phyloP scores from a whole-genome alignment of 164 flowering plant genomes.

The Magnolia kwangsiensis region DNA sequence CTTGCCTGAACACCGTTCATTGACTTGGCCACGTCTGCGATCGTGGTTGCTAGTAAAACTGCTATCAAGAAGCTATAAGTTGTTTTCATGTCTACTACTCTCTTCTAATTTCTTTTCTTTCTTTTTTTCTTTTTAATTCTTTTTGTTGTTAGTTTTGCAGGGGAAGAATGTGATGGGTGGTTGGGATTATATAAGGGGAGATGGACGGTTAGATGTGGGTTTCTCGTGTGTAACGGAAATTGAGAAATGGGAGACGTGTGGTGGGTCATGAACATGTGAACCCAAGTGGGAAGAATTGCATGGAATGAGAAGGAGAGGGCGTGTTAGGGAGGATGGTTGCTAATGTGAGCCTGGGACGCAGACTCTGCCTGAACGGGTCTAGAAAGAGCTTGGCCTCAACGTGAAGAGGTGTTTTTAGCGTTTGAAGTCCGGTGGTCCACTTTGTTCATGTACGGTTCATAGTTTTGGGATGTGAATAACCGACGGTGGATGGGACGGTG shows the following conservation, averaged over 20 bases:
- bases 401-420: neutral
- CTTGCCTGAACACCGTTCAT: neutral
- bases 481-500: no score
- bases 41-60: neutral
- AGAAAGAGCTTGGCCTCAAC: neutral
- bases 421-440: neutral
- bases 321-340: neutral
- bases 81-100: constrained; percentile 3
- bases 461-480: no score
- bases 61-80: neutral
- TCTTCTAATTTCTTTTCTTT: no score
- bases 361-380: no score
- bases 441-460: neutral
- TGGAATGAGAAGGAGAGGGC: neutral
- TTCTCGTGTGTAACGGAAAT: constrained; percentile 4
- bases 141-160: neutral
- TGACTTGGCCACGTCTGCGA: constrained; percentile 1
- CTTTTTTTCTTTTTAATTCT: neutral
- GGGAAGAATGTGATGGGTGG: neutral
- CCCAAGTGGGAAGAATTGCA: neutral
- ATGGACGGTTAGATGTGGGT: neutral
- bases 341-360: neutral
- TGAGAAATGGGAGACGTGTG: constrained; percentile 6
- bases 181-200: neutral
- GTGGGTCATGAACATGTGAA: neutral